phyloP scores from a whole-genome alignment of 768 basidiomycete species.

The Boletus bicolor region DNA sequence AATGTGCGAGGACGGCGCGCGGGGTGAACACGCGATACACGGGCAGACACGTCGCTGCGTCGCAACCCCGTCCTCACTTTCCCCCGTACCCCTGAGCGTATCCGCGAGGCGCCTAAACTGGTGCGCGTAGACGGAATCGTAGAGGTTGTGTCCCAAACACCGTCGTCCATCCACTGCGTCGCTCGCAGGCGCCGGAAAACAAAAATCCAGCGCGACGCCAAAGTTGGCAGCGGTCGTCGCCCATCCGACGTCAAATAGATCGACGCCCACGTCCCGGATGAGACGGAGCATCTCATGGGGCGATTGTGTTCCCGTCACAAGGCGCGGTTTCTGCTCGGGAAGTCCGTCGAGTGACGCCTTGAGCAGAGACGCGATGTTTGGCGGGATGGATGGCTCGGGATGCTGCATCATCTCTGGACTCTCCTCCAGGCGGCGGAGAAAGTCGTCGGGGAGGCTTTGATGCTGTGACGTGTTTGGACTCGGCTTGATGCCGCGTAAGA shows the following conservation, averaged over 20 bases:
- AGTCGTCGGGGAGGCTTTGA: constrained; percentile 8
- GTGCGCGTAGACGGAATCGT: constrained; percentile 49
- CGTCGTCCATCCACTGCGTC: neutral
- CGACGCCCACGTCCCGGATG: constrained; percentile 62
- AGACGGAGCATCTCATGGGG: constrained; percentile 78
- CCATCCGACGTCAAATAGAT: constrained; percentile 75
- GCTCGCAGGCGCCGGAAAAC: constrained; percentile 49
- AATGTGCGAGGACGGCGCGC: constrained; percentile 32
- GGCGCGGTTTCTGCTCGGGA: constrained; percentile 55
- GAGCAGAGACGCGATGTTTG: constrained; percentile 42
- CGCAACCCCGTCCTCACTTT: neutral
- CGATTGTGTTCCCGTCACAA: constrained; percentile 51
- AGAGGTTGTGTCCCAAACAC: constrained; percentile 72
- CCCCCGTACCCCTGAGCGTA: constrained; percentile 25
- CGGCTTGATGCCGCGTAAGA: constrained; percentile 34
- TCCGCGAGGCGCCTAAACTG: constrained; percentile 60
- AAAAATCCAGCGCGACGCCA: constrained; percentile 78
- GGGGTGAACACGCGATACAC: constrained; percentile 58
- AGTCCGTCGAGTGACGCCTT: constrained; percentile 57
- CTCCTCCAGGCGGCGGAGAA: constrained; percentile 16
- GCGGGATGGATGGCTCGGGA: constrained; percentile 2
- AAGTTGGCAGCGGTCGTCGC: constrained; percentile 62
- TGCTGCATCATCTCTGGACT: constrained; percentile 13
- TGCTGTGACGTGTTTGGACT: constrained; percentile 15
- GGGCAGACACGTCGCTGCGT: constrained; percentile 34